A percentile compares a stretch with the other conserved stretches of the same genome.
Evolutionary conservation across 2,329 filamentous ascomycete genomes (phyloP).

Genomic region (Penicillium sp.): DNA sequence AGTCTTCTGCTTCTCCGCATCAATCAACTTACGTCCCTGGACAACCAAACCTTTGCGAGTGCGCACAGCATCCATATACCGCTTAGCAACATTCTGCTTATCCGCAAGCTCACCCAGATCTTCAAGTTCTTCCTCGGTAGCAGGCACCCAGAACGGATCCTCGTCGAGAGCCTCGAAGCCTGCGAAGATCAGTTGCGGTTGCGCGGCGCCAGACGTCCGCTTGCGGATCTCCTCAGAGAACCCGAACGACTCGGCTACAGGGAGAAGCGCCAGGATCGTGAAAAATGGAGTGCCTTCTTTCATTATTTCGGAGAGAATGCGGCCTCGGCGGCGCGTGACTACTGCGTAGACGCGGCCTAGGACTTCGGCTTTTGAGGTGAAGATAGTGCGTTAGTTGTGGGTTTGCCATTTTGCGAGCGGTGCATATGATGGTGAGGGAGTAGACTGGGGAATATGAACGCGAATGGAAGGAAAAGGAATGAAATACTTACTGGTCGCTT

Average conservation of each 20-base stretch:
- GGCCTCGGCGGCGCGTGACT: constrained; percentile 88
- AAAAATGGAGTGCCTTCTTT: constrained; percentile 97
- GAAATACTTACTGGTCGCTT: constrained; percentile 69
- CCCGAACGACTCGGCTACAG: constrained; percentile 92
- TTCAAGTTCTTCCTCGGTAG: constrained; percentile 93
- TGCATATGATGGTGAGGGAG: neutral
- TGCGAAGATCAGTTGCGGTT: constrained; percentile 88
- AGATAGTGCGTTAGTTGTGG: constrained; percentile 19
- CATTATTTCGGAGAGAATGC: constrained; percentile 84
- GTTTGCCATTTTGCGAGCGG: neutral
- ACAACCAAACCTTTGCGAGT: constrained; percentile 84
- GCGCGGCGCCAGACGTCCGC: constrained; percentile 82
- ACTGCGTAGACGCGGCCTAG: constrained; percentile 94
- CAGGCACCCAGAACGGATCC: constrained; percentile 97
- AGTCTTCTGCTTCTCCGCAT: constrained; percentile 89
- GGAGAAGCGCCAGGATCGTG: constrained; percentile 82
- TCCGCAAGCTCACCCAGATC: constrained; percentile 93
- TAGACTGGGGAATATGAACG: neutral
- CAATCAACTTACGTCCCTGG: constrained; percentile 68
- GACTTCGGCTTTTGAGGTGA: constrained; percentile 65
- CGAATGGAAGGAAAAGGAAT: constrained; percentile 10
- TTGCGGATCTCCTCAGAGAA: constrained; percentile 97
- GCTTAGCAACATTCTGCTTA: constrained; percentile 90
- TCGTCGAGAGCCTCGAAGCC: constrained; percentile 92
- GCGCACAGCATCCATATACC: constrained; percentile 89